phyloP scores from a whole-genome alignment of 371 early-diverging fungal species.

The Mucor mucedo region DNA sequence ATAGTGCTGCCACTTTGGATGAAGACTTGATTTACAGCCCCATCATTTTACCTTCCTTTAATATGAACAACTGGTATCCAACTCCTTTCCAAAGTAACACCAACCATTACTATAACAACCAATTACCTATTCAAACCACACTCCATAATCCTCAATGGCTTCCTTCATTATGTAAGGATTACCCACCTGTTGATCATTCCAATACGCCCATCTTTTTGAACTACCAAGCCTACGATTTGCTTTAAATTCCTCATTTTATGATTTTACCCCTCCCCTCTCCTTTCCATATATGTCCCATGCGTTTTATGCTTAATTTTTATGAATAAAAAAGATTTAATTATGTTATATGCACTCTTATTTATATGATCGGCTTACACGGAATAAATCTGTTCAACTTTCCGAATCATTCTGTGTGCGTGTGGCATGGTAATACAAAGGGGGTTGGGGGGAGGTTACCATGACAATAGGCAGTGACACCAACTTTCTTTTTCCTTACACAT shows the following conservation, averaged over 20 bases:
- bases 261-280: not conserved
- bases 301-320: not conserved
- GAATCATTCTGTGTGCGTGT: not conserved
- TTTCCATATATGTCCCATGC: not conserved
- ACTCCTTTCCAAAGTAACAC: slow-evolving; percentile 3
- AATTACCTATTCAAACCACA: slow-evolving; percentile 1
- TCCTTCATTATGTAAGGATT: slow-evolving; percentile 18
- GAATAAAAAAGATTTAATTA: slow-evolving; percentile 1
- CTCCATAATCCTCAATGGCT: slow-evolving; percentile 17
- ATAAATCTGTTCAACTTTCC: not conserved
- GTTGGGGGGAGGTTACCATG: not conserved
- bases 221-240: slow-evolving; percentile 13
- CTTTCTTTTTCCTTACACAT: not conserved
- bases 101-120: not conserved
- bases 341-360: not conserved
- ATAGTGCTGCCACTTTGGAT: slow-evolving; percentile 18
- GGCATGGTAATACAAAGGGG: not conserved
- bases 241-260: slow-evolving; percentile 3
- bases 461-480: no score
- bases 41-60: not conserved
- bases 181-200: slow-evolving; percentile 3
- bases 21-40: slow-evolving; percentile 25
- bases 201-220: slow-evolving; percentile 16
- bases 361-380: slow-evolving; percentile 4
- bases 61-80: slow-evolving; percentile 5